A percentile compares a stretch with the other conserved stretches of the same genome.
These are phyloP conservation scores for Gryganskiella cystojenkinii DNA, from an alignment of 192 early-diverging fungal species.

Conservation along the genomic window DNA sequence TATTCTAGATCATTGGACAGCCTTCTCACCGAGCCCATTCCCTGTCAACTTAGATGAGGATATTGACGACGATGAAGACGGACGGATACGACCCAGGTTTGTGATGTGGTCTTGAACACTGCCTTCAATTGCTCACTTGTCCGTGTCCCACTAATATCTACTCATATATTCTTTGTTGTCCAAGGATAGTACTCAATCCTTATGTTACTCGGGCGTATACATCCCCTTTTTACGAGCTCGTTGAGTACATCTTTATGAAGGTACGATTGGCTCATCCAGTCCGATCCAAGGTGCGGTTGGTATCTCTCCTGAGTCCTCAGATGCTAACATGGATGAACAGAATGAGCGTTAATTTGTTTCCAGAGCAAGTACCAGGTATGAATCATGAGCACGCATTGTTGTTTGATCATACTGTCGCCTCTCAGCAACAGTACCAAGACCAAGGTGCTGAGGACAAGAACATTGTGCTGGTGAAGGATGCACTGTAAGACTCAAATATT, in stretches of 20 bases:
- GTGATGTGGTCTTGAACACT: constrained; percentile 9
- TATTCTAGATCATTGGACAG: constrained; percentile 6
- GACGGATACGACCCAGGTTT: constrained; percentile 11
- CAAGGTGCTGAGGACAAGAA: too few relatives aligned
- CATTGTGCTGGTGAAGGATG: too few relatives aligned
- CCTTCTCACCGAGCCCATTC: constrained; percentile 6
- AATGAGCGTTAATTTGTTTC: too few relatives aligned
- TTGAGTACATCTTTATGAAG: constrained; percentile 23
- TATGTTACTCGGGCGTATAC: constrained; percentile 4
- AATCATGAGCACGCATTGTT: too few relatives aligned
- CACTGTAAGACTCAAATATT: too few relatives aligned
- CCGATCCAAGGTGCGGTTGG: background rate
- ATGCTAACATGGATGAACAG: constrained; percentile 17
- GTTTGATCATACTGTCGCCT: too few relatives aligned
- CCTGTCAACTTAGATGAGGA: constrained; percentile 17
- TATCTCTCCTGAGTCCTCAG: constrained; percentile 1
- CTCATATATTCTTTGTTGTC: constrained; percentile 4
- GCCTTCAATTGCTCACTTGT: constrained; percentile 1
- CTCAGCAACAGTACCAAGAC: too few relatives aligned
- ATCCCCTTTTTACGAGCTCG: constrained; percentile 17
- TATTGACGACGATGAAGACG: constrained; percentile 10
- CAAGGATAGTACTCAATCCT: constrained; percentile 3
- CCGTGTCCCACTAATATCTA: constrained; percentile 5
- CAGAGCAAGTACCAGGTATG: too few relatives aligned
- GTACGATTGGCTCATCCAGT: constrained; percentile 8